These are phyloP conservation scores for Forsythia suspensa DNA, from an alignment of 257 asterid species.

Conservation along the genomic window DNA sequence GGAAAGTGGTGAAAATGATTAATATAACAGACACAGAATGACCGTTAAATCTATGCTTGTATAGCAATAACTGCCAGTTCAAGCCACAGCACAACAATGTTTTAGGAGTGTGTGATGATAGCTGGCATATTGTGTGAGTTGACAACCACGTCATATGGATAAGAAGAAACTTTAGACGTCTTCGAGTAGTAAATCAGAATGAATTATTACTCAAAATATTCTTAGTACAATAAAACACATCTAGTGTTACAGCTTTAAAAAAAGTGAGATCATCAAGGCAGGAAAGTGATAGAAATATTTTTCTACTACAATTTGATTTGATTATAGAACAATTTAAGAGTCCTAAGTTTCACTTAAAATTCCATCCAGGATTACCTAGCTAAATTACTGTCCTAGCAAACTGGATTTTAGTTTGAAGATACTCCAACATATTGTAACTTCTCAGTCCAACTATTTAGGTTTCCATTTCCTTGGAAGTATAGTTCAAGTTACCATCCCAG, in stretches of 20 bases:
- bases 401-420: not conserved
- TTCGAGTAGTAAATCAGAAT: not conserved
- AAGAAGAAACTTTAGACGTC: not conserved
- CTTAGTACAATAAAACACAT: not conserved
- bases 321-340: not conserved
- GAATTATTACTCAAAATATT: not conserved
- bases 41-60: not conserved
- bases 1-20: slow-evolving; percentile 8
- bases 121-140: not conserved
- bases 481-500: not conserved
- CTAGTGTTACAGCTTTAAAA: not conserved
- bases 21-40: not conserved
- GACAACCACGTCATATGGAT: not conserved
- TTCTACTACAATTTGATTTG: not conserved
- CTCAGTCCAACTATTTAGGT: not conserved
- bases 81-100: not conserved
- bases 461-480: not conserved
- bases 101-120: not conserved
- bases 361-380: not conserved
- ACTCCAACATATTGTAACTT: not conserved
- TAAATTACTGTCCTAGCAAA: not conserved
- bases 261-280: not conserved
- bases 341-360: not conserved
- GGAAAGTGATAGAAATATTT: not conserved
- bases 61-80: not conserved